Evolutionary conservation across 768 basidiomycete species (phyloP), one percentile per base, ranked within the genome.

Genomic region (Scleroderma bovista): DNA sequence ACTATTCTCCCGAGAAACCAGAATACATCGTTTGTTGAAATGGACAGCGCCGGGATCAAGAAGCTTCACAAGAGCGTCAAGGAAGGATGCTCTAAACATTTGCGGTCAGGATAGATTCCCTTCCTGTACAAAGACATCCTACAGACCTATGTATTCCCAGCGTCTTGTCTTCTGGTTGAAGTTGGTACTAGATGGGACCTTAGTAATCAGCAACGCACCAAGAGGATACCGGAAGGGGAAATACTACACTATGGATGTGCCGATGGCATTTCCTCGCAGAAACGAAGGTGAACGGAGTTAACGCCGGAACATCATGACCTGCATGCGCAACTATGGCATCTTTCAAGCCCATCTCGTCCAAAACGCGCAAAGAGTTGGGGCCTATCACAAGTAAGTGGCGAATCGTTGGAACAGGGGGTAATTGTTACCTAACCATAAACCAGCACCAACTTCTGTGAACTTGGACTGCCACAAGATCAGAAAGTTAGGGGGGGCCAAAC

Each of bases 371-470:
- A 7, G 75, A 75, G 58, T 81, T 81, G 2, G 77, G 71, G 1
- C 79, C 77, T 79, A 36, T 13, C 23, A 16, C 15, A 51, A 29
- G 6, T 16, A 38, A 3, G 13, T 36, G 17, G 24, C n/a, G 34
- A 19, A 31, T 19, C 43, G 19, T 36, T 26, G 3, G 6, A 15
- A 22, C 23, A 15, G 16, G 17, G 40, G 7, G 31, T 32, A 5
- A 16, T 29, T 44, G 62, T 53, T 45, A 76, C 78, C 78, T 19
- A 81, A 51, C 16, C 71, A 75, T 38, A 82, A 72, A 11, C 77
- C 78, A n/a, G 78, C 78, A 10, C 80, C 79, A 36, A 79, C 68
- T 61, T 80, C 77, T 22, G 68, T 72, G 51, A 77, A 79, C 44
- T 69, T 67, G 15, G 70, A 56, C 78, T 80, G 56, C n/a, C n/a